A percentile compares a stretch with the other conserved stretches of the same genome.
Conservation (phyloP, 768 basidiomycete species). For the Boletus sp. region DNA sequence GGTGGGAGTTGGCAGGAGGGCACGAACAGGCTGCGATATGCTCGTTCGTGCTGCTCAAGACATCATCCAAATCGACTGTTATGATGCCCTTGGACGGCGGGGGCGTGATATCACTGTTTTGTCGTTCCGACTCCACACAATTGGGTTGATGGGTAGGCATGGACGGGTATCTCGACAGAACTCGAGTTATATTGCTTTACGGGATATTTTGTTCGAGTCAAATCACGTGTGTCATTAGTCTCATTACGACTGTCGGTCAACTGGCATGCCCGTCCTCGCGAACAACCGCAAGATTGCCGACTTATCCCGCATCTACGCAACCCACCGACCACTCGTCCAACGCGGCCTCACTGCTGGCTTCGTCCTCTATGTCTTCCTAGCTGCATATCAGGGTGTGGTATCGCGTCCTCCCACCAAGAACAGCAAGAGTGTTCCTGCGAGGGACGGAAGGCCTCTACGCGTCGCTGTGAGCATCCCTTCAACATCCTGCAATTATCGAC, state of each 20-base stretch:
- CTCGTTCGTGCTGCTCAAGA: constrained; percentile 60
- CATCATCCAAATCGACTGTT: constrained; percentile 68
- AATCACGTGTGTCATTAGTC: constrained; percentile 11
- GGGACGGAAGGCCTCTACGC: constrained; percentile 45
- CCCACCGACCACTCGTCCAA: constrained; percentile 71
- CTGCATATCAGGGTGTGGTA: constrained; percentile 58
- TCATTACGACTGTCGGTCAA: no score
- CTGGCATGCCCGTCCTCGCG: constrained; percentile 29
- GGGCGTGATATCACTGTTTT: background rate
- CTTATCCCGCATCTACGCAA: constrained; percentile 51
- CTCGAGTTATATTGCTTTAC: no score
- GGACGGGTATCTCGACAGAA: background rate
- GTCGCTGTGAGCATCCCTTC: constrained; percentile 57
- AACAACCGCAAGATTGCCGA: constrained; percentile 41
- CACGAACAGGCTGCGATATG: constrained; percentile 51
- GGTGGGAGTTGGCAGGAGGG: background rate
- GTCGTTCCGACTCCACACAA: background rate
- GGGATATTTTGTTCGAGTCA: no score
- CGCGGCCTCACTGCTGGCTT: constrained; percentile 65
- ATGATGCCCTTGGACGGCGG: constrained; percentile 40
- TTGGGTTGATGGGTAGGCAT: background rate
- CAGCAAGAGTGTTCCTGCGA: constrained; percentile 16
- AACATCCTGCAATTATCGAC: background rate
- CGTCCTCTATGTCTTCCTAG: constrained; percentile 63
- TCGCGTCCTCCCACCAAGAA: constrained; percentile 35